A percentile compares a stretch with the other conserved stretches of the same genome.
Evolutionary conservation across 495 filamentous ascomycete species (phyloP).

Genomic region (Penicillium salamii): DNA sequence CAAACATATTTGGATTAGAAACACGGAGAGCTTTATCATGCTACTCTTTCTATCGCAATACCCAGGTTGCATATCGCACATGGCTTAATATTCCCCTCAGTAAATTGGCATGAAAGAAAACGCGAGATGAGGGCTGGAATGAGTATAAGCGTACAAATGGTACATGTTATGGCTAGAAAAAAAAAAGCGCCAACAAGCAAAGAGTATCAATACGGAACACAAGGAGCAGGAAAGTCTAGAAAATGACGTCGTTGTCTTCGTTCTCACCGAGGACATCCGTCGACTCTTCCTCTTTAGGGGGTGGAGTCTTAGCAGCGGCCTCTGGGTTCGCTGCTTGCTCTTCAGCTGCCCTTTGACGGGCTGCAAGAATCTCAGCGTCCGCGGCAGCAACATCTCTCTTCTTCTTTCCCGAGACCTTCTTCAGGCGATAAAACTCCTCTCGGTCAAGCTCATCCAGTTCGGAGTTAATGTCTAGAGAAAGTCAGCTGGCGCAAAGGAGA

Average conservation of each 20-base stretch:
- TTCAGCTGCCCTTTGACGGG: constrained; percentile 49
- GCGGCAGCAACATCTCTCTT: constrained; percentile 74
- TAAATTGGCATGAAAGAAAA: no score
- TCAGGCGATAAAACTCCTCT: constrained; percentile 97
- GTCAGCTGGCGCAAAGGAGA: constrained; percentile 14
- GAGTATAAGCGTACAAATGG: constrained; percentile 16
- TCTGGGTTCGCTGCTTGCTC: constrained; percentile 24
- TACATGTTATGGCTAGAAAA: constrained; percentile 19
- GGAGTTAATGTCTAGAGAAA: constrained; percentile 80
- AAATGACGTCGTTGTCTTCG: constrained; percentile 94
- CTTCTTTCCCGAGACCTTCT: constrained; percentile 97
- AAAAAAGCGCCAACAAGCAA: constrained; percentile 12
- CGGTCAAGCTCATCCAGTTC: constrained; percentile 97
- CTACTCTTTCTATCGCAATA: constrained; percentile 1
- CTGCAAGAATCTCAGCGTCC: constrained; percentile 68
- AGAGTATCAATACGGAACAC: constrained; percentile 9
- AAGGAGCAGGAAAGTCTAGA: constrained; percentile 49
- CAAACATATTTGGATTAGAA: constrained; percentile 17
- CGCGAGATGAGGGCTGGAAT: constrained; percentile 1
- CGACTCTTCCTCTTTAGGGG: constrained; percentile 36
- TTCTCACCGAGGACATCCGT: constrained; percentile 76
- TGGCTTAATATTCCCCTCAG: constrained; percentile 10
- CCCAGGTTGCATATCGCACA: constrained; percentile 5
- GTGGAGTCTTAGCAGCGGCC: constrained; percentile 24
- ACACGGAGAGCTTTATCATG: constrained; percentile 15